Evolutionary conservation across 2,329 filamentous ascomycete species (phyloP).

Genomic region (Teratosphaeria zuluensis): DNA sequence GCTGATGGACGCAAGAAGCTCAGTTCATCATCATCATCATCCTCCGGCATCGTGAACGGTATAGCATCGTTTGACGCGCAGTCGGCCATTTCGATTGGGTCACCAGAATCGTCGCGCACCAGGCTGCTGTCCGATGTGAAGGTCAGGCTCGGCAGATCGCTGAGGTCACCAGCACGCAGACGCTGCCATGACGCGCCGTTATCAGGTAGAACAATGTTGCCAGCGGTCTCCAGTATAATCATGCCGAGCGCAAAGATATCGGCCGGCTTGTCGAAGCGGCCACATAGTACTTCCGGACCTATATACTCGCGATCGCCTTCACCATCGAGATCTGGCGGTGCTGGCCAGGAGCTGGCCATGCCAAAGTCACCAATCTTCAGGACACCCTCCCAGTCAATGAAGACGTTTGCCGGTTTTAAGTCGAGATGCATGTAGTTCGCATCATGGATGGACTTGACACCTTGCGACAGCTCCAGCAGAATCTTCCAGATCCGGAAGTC

Average conservation of each 20-base stretch:
- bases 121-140: conserved; percentile 64
- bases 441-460: conserved; percentile 81
- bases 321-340: conserved; percentile 65
- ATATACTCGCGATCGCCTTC: conserved; percentile 97
- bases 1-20: conserved; percentile 26
- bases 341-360: conserved; percentile 70
- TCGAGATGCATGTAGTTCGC: conserved; percentile 79
- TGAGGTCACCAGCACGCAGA: conserved; percentile 79
- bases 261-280: conserved; percentile 78
- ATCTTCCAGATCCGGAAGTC: conserved; percentile 99
- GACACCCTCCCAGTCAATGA: conserved; percentile 70
- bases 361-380: conserved; percentile 84
- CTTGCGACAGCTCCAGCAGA: conserved; percentile 70
- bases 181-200: conserved; percentile 88
- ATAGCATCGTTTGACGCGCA: conserved; percentile 18
- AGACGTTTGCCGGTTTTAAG: conserved; percentile 74
- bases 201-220: conserved; percentile 86
- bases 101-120: conserved; percentile 63
- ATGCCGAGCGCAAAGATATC: conserved; percentile 92
- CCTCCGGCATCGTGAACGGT: conserved; percentile 20
- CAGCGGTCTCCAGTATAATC: conserved; percentile 88
- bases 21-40: conserved; percentile 32
- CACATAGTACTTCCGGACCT: conserved; percentile 80
- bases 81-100: conserved; percentile 37
- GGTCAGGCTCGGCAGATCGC: conserved; percentile 78